Evolutionary conservation across 2,329 filamentous ascomycete species (phyloP).

Genomic region (Pyrenophora teres): DNA sequence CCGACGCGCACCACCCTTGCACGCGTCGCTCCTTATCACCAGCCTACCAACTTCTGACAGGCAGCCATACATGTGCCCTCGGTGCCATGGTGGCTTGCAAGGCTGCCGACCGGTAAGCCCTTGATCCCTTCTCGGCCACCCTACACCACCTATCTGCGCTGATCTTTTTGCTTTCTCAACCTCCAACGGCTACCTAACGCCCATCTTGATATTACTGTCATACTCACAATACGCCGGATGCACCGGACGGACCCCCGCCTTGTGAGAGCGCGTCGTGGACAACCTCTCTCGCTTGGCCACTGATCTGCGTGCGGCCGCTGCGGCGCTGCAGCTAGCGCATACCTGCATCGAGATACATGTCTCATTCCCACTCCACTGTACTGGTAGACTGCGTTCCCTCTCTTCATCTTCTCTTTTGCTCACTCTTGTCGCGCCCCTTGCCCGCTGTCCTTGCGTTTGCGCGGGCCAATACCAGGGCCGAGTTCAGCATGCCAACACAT

Average conservation of each 20-base stretch:
- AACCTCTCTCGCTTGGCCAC: conserved; percentile 36
- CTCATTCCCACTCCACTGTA: neutral
- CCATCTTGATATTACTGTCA: neutral
- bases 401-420: neutral
- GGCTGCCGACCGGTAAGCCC: conserved; percentile 19
- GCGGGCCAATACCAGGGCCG: conserved; percentile 4
- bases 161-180: neutral
- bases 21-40: conserved; percentile 8
- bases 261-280: conserved; percentile 26
- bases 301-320: conserved; percentile 44
- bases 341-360: conserved; percentile 12
- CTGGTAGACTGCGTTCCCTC: neutral
- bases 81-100: conserved; percentile 21
- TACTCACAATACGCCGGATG: conserved; percentile 15
- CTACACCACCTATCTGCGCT: conserved; percentile 13
- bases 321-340: conserved; percentile 38
- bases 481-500: conserved; percentile 10
- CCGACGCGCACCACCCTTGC: neutral
- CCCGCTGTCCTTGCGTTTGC: conserved; percentile 1
- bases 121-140: conserved; percentile 10
- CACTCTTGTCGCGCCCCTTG: neutral
- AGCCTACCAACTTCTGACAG: conserved; percentile 27
- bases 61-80: conserved; percentile 14
- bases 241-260: conserved; percentile 28
- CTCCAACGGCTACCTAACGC: conserved; percentile 2